phyloP scores from a whole-genome alignment of 176 grass and related monocot species.

The Rhynchospora tenuis region DNA sequence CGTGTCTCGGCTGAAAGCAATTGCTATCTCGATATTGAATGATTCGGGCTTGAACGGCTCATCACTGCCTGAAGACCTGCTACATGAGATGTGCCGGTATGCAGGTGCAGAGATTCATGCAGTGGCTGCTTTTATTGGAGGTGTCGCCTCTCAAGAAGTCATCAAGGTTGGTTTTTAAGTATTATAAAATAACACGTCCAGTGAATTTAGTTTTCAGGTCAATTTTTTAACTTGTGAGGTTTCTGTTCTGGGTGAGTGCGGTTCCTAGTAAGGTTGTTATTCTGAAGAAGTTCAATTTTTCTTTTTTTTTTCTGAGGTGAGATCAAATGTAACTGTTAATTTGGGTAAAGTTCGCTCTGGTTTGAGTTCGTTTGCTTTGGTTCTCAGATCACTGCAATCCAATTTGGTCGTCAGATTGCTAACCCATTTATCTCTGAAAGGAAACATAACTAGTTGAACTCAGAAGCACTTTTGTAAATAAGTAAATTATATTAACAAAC shows the following conservation, averaged over 20 bases:
- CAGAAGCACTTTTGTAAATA: background rate
- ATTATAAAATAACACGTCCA: background rate
- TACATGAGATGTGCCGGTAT: conserved; percentile 84
- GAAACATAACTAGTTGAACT: background rate
- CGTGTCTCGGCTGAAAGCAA: conserved; percentile 61
- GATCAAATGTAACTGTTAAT: background rate
- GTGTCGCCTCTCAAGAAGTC: conserved; percentile 79
- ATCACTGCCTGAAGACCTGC: conserved; percentile 60
- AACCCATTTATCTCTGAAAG: background rate
- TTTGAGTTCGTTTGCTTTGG: background rate
- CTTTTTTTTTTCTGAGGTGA: background rate
- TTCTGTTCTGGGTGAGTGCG: background rate
- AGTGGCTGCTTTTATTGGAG: conserved; percentile 78
- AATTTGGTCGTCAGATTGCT: background rate
- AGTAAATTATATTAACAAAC: background rate
- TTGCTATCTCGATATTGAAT: conserved; percentile 53
- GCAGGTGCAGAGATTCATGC: conserved; percentile 74
- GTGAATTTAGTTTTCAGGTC: background rate
- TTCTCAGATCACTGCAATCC: background rate
- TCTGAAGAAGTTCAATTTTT: background rate
- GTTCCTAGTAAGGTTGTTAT: background rate
- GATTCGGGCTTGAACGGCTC: conserved; percentile 71
- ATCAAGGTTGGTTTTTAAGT: conserved; percentile 50
- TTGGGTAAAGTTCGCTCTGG: background rate
- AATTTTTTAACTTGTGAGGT: background rate